These are phyloP conservation scores for Calonectria fujianensis DNA, from an alignment of 2,329 filamentous ascomycete species.

Conservation along the genomic window DNA sequence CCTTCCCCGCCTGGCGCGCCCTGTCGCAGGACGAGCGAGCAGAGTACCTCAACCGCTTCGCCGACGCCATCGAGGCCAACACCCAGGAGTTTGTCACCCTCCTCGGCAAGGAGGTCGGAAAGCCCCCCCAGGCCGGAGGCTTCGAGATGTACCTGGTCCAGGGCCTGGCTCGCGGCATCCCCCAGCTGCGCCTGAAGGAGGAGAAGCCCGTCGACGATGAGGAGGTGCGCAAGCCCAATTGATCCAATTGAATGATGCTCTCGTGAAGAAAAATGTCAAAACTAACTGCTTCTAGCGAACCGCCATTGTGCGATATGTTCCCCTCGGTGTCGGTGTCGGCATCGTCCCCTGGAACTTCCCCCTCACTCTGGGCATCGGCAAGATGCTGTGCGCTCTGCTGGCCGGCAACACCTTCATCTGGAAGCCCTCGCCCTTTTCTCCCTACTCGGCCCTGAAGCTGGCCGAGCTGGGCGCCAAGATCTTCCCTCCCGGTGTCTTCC, in stretches of 20 bases:
- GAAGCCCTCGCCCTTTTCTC: conserved; percentile 75
- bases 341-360: conserved; percentile 54
- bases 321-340: conserved; percentile 45
- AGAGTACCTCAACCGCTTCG: conserved; percentile 50
- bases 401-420: conserved; percentile 74
- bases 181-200: conserved; percentile 45
- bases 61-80: conserved; percentile 54
- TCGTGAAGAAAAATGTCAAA: background rate
- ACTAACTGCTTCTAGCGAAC: conserved; percentile 29
- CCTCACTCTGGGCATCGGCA: conserved; percentile 57
- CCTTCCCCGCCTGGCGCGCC: conserved; percentile 57
- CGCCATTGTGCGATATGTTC: conserved; percentile 41
- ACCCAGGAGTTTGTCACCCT: conserved; percentile 50
- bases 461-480: conserved; percentile 73
- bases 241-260: background rate
- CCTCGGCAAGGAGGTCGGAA: conserved; percentile 52
- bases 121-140: conserved; percentile 46
- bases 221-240: conserved; percentile 22
- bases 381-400: conserved; percentile 74
- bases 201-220: conserved; percentile 47
- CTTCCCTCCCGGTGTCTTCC: conserved; percentile 78
- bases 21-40: conserved; percentile 52
- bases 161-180: conserved; percentile 32
- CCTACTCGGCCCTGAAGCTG: conserved; percentile 75
- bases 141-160: conserved; percentile 42